phyloP scores from a whole-genome alignment of 768 basidiomycete species.

The Tulasnella calospora region DNA sequence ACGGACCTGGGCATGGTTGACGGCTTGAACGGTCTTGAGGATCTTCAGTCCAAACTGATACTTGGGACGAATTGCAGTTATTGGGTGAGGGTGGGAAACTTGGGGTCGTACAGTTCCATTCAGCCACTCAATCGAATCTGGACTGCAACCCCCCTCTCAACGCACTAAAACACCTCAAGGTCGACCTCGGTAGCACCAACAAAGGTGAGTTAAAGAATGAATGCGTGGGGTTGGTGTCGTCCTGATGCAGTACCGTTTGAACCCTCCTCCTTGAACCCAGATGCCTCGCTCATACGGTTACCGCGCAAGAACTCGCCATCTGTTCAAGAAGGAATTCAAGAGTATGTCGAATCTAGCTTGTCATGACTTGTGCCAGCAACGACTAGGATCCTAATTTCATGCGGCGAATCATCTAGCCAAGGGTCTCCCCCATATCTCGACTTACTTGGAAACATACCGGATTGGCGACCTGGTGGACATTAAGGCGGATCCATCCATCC shows the following conservation, averaged over 20 bases:
- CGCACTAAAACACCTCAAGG: conserved; percentile 28
- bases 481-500: conserved; percentile 97
- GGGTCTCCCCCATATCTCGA: conserved; percentile 85
- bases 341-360: conserved; percentile 44
- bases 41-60: conserved; percentile 25
- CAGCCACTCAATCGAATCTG: conserved; percentile 47
- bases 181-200: conserved; percentile 29
- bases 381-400: conserved; percentile 24
- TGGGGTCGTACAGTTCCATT: conserved; percentile 60
- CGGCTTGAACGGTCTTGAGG: conserved; percentile 33
- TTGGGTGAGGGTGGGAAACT: conserved; percentile 33
- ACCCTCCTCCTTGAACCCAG: conserved; percentile 27
- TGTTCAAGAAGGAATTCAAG: conserved; percentile 99
- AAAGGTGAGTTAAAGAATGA: not conserved
- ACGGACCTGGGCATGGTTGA: conserved; percentile 74
- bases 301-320: conserved; percentile 99
- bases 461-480: conserved; percentile 99
- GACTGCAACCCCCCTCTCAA: conserved; percentile 44
- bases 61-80: conserved; percentile 6
- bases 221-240: not conserved
- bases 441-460: conserved; percentile 87
- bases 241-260: not conserved
- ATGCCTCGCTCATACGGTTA: conserved; percentile 99
- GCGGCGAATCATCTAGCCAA: conserved; percentile 53
- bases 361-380: conserved; percentile 31